These are phyloP conservation scores for Penicillium olsonii DNA, from an alignment of 2,329 filamentous ascomycete species.

Conservation along the genomic window DNA sequence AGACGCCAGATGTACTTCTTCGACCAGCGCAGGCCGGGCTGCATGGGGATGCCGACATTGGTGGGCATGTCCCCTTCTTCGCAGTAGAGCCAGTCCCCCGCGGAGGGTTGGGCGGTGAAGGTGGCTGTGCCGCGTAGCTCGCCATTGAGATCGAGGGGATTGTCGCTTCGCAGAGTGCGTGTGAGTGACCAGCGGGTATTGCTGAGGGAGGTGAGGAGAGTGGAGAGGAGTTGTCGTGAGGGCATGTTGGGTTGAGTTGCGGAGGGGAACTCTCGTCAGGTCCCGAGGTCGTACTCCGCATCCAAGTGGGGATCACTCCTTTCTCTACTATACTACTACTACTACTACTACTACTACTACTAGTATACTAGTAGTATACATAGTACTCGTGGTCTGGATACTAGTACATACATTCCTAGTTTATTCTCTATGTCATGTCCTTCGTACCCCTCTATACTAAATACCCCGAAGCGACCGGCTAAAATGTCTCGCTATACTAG, in stretches of 20 bases:
- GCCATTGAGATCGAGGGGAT: slow-evolving; percentile 44
- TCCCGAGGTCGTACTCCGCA: too few relatives aligned
- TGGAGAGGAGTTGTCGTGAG: slow-evolving; percentile 21
- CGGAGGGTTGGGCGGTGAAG: slow-evolving; percentile 32
- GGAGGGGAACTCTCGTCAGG: too few relatives aligned
- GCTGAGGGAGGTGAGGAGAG: slow-evolving; percentile 33
- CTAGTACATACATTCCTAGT: too few relatives aligned
- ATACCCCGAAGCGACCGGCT: too few relatives aligned
- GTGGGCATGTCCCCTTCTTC: slow-evolving; percentile 45
- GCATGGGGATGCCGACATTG: slow-evolving; percentile 23
- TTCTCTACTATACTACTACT: too few relatives aligned
- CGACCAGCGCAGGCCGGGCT: slow-evolving; percentile 34
- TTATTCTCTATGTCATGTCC: too few relatives aligned
- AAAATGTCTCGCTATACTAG: too few relatives aligned
- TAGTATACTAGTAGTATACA: too few relatives aligned
- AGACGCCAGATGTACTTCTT: slow-evolving; percentile 50
- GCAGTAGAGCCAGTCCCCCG: slow-evolving; percentile 41
- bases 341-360: too few relatives aligned
- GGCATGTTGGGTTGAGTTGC: slow-evolving; percentile 11
- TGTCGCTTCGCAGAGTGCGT: slow-evolving; percentile 43
- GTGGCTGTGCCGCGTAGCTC: slow-evolving; percentile 43
- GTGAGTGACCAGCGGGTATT: slow-evolving; percentile 37
- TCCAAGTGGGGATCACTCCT: too few relatives aligned
- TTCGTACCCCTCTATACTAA: too few relatives aligned
- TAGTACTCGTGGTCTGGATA: too few relatives aligned